Percentiles rank a stretch among this genome's conserved stretches.
These are phyloP conservation scores for Solanum hybrid DNA, from an alignment of 305 asterid genomes.

Conservation along the genomic window DNA sequence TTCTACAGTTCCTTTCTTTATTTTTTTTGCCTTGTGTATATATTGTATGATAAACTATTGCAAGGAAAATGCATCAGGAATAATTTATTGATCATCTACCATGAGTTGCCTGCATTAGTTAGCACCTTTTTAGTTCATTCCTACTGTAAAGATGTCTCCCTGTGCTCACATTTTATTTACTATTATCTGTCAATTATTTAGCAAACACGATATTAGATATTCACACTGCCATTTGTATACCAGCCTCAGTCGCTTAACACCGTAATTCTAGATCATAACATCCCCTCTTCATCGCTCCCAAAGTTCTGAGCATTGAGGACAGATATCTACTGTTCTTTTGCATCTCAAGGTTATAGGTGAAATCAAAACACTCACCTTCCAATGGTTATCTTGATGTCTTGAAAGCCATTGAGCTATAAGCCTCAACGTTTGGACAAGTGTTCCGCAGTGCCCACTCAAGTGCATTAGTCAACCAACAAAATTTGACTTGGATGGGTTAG, in stretches of 20 bases:
- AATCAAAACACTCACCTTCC: background rate
- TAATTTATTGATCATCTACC: background rate
- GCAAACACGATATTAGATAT: background rate
- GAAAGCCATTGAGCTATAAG: background rate
- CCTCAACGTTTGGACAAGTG: background rate
- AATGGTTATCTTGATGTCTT: background rate
- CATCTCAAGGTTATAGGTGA: background rate
- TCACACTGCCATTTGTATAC: background rate
- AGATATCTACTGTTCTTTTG: background rate
- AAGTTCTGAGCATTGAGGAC: background rate
- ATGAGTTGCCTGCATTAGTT: background rate
- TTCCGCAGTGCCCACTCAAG: background rate
- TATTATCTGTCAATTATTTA: background rate
- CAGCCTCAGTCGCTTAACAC: background rate
- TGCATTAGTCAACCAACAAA: background rate
- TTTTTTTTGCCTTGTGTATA: background rate
- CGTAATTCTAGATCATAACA: background rate
- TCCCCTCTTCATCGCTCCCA: background rate
- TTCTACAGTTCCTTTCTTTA: background rate
- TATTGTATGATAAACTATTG: background rate
- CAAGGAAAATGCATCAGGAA: background rate
- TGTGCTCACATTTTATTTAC: background rate
- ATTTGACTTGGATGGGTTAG: slow-evolving; percentile 1
- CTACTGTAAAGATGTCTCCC: background rate
- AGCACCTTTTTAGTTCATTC: background rate